Evolutionary conservation across 2,329 filamentous ascomycete species (phyloP).

Genomic region (Fusarium mexicanum): DNA sequence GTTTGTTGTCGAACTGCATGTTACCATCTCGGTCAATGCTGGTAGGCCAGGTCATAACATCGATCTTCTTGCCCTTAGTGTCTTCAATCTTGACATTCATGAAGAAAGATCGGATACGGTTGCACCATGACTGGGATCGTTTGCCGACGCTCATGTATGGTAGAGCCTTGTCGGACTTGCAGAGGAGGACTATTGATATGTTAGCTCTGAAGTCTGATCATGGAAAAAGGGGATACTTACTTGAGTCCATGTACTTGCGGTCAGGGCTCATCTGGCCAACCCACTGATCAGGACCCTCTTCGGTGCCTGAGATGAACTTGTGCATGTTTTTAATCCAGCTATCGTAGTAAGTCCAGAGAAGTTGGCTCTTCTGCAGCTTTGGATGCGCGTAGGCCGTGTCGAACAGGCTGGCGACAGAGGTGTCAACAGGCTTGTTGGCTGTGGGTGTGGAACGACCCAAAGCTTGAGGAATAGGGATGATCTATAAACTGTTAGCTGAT

Average conservation of each 20-base stretch:
- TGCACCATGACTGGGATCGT: constrained; percentile 45
- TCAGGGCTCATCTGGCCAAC: constrained; percentile 54
- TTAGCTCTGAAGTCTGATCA: background rate
- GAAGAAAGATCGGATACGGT: constrained; percentile 50
- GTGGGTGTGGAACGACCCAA: constrained; percentile 5
- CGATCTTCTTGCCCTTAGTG: constrained; percentile 52
- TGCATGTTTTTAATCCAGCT: constrained; percentile 56
- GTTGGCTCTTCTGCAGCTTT: constrained; percentile 52
- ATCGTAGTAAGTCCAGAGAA: constrained; percentile 59
- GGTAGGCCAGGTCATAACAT: constrained; percentile 56
- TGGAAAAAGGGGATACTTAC: constrained; percentile 30
- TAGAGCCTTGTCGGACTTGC: constrained; percentile 55
- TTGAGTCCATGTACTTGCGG: constrained; percentile 49
- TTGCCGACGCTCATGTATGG: constrained; percentile 54
- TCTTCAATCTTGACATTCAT: constrained; percentile 54
- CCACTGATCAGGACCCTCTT: constrained; percentile 59
- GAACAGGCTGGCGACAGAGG: constrained; percentile 58
- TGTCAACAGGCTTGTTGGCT: constrained; percentile 58
- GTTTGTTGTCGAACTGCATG: constrained; percentile 48
- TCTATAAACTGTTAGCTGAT: constrained; percentile 9
- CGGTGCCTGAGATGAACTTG: constrained; percentile 56
- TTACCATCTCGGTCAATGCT: constrained; percentile 49
- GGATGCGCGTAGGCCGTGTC: constrained; percentile 63
- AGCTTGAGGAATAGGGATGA: constrained; percentile 40
- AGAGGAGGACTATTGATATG: constrained; percentile 51